A percentile compares a stretch with the other conserved stretches of the same genome.
Evolutionary conservation across 805 yeast genomes (phyloP).

Genomic region (Brettanomyces custersianus): DNA sequence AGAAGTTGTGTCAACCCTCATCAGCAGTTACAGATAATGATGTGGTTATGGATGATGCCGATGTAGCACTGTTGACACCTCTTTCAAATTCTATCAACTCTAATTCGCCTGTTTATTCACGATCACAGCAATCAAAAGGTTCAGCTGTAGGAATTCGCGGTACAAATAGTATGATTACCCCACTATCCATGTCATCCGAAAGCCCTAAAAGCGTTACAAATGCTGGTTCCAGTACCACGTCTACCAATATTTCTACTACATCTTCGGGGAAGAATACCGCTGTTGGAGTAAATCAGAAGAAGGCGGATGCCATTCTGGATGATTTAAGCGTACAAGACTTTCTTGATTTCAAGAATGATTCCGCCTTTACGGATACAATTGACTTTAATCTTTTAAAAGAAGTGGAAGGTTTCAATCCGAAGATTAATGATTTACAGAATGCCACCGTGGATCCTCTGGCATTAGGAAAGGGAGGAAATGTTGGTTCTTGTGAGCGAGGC

Average conservation of each 20-base stretch:
- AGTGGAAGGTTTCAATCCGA: no score
- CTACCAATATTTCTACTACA: background rate
- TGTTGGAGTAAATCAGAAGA: background rate
- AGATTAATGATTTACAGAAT: background rate
- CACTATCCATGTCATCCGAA: slow-evolving; percentile 12
- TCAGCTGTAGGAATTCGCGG: background rate
- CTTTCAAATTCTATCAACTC: slow-evolving; percentile 5
- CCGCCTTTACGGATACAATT: slow-evolving; percentile 11
- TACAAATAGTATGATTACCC: slow-evolving; percentile 15
- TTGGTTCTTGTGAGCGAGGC: slow-evolving; percentile 3
- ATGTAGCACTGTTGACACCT: slow-evolving; percentile 14
- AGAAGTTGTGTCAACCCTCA: slow-evolving; percentile 4
- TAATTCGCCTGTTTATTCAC: slow-evolving; percentile 6
- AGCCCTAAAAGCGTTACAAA: slow-evolving; percentile 6
- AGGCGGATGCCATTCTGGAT: slow-evolving; percentile 2
- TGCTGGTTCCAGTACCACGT: background rate
- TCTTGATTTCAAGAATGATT: slow-evolving; percentile 18
- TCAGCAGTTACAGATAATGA: slow-evolving; percentile 8
- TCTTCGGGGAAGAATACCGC: background rate
- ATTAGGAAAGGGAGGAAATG: slow-evolving; percentile 16
- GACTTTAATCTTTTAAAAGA: slow-evolving; percentile 18
- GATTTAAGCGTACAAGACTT: slow-evolving; percentile 17
- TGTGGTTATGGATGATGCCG: slow-evolving; percentile 9
- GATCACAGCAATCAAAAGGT: background rate
- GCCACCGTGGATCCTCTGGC: slow-evolving; percentile 17